Evolutionary conservation across 345 rosid genomes (phyloP).

Genomic region (Limnanthes douglasii): DNA sequence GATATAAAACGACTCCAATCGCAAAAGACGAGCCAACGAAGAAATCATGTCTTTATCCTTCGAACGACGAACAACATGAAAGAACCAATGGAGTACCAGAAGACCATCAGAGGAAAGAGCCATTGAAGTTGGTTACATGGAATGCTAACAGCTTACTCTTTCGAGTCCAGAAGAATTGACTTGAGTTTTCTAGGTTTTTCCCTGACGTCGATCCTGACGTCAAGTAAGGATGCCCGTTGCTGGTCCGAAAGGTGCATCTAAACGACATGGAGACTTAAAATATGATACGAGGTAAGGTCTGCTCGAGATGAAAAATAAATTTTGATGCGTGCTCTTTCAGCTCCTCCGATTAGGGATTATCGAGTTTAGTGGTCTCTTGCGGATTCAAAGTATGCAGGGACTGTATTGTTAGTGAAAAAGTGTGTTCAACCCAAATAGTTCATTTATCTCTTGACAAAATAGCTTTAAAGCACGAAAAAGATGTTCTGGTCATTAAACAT

Average conservation of each 20-base stretch:
- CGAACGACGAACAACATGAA: constrained; percentile 14
- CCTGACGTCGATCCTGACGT: constrained; percentile 62
- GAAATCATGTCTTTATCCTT: constrained; percentile 38
- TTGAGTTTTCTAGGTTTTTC: constrained; percentile 52
- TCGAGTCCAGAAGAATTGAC: constrained; percentile 85
- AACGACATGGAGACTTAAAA: constrained; percentile 59
- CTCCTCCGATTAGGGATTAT: constrained; percentile 59
- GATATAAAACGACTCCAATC: constrained; percentile 85
- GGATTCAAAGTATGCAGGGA: constrained; percentile 94
- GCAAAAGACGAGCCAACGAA: constrained; percentile 58
- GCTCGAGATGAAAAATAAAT: constrained; percentile 83
- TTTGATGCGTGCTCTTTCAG: constrained; percentile 63
- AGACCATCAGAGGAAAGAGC: constrained; percentile 28
- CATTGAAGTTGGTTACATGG: constrained; percentile 78
- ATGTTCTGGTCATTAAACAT: constrained; percentile 90
- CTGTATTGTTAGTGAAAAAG: constrained; percentile 77
- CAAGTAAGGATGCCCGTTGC: constrained; percentile 99
- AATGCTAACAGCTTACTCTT: constrained; percentile 91
- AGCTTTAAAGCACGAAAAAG: constrained; percentile 85
- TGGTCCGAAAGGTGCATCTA: constrained; percentile 65
- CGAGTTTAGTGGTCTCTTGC: constrained; percentile 95
- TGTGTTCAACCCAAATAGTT: constrained; percentile 51
- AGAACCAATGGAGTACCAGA: constrained; percentile 6
- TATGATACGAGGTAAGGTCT: constrained; percentile 75
- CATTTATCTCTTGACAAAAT: constrained; percentile 57